Evolutionary conservation across 2,329 filamentous ascomycete genomes (phyloP).

Genomic region (Hymenoscyphus linearis): DNA sequence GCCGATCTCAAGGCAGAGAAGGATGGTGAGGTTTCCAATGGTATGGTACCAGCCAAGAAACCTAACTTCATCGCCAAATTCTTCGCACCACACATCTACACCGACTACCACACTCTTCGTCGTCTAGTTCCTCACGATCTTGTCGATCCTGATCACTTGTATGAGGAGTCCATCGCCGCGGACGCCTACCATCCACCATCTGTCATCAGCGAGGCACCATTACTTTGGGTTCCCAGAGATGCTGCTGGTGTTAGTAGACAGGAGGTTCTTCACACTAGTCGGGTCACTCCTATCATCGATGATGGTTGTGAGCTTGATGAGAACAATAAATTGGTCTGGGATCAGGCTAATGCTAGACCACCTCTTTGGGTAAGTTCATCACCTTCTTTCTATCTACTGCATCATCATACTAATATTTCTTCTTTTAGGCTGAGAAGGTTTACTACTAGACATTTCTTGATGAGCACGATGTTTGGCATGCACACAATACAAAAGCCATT

Average conservation of each 20-base stretch:
- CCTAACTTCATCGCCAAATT: constrained; percentile 60
- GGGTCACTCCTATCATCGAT: constrained; percentile 74
- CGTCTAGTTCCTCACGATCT: constrained; percentile 58
- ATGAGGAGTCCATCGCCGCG: constrained; percentile 54
- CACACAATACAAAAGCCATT: constrained; percentile 1
- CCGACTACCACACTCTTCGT: constrained; percentile 66
- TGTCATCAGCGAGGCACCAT: constrained; percentile 54
- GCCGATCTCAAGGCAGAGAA: constrained; percentile 23
- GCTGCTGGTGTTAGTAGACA: constrained; percentile 68
- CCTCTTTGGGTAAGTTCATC: constrained; percentile 50
- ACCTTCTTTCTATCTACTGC: background rate
- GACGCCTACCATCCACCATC: constrained; percentile 73
- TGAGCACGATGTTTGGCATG: background rate
- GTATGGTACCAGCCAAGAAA: constrained; percentile 39
- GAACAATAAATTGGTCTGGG: constrained; percentile 61
- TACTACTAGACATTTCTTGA: constrained; percentile 25
- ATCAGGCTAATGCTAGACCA: constrained; percentile 48
- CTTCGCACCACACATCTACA: constrained; percentile 72
- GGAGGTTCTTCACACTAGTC: constrained; percentile 67
- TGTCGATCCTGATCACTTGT: constrained; percentile 44
- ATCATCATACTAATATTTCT: background rate
- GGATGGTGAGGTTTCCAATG: constrained; percentile 11
- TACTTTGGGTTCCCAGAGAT: constrained; percentile 84
- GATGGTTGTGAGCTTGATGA: constrained; percentile 67
- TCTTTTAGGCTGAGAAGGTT: constrained; percentile 37